These are phyloP conservation scores for Bisporella sp. DNA, from an alignment of 2,329 filamentous ascomycete species.

Conservation along the genomic window DNA sequence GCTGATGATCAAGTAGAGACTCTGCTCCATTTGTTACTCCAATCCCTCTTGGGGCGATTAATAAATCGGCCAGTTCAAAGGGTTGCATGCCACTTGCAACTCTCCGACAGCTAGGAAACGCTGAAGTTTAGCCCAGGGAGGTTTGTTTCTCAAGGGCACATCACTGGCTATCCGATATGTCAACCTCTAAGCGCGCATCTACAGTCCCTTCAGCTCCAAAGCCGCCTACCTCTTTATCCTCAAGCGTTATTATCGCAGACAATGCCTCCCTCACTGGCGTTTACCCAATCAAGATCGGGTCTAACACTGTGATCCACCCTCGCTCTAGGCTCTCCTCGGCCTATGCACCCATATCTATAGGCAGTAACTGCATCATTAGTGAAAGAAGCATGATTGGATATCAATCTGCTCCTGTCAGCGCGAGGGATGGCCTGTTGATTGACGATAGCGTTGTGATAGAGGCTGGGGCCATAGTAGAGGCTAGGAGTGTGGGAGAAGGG, in stretches of 20 bases:
- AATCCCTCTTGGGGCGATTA: too few relatives aligned
- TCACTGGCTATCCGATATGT: too few relatives aligned
- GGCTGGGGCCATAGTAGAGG: conserved; percentile 52
- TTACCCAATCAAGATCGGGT: conserved; percentile 70
- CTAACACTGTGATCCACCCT: conserved; percentile 79
- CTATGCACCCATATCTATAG: conserved; percentile 71
- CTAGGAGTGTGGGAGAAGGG: conserved; percentile 40
- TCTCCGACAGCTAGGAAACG: too few relatives aligned
- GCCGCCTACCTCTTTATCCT: conserved; percentile 54
- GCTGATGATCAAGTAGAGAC: too few relatives aligned
- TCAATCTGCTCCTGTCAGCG: conserved; percentile 25
- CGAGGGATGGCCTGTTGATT: conserved; percentile 38
- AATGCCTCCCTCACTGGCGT: conserved; percentile 60
- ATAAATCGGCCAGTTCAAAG: too few relatives aligned
- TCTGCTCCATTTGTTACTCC: too few relatives aligned
- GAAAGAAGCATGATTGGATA: conserved; percentile 57
- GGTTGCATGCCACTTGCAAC: too few relatives aligned
- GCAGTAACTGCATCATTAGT: conserved; percentile 73
- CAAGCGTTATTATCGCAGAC: conserved; percentile 54
- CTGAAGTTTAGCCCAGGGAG: too few relatives aligned
- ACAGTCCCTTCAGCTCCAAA: conserved; percentile 45
- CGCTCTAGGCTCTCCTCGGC: conserved; percentile 73
- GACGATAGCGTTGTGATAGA: conserved; percentile 58
- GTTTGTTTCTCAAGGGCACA: too few relatives aligned
- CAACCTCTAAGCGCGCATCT: conserved; percentile 27